Percentiles rank a stretch among this genome's conserved stretches.
These are phyloP conservation scores for Neofusicoccum umdonicola DNA, from an alignment of 2,329 filamentous ascomycete genomes.

Conservation along the genomic window DNA sequence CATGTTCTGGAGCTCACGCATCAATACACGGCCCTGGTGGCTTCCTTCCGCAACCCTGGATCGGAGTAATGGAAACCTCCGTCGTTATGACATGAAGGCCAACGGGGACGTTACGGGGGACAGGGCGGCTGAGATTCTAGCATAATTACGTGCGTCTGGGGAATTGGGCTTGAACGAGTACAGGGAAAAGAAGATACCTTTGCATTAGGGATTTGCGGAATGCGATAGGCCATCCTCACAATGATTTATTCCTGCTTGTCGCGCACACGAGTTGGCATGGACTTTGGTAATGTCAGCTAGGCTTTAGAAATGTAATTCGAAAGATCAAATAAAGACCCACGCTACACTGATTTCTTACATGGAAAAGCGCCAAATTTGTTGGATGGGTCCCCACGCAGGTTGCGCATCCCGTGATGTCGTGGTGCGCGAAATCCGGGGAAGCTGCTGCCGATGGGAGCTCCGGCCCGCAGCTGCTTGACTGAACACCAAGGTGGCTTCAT, in stretches of 20 bases:
- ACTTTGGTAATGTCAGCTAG: neutral
- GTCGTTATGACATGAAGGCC: neutral
- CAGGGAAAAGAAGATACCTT: conserved; percentile 17
- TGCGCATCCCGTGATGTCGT: neutral
- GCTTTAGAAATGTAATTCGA: neutral
- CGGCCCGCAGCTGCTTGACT: conserved; percentile 7
- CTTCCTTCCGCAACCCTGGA: conserved; percentile 90
- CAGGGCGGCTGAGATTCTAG: neutral
- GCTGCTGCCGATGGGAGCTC: conserved; percentile 8
- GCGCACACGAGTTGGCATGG: neutral
- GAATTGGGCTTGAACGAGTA: neutral
- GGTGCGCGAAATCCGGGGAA: neutral
- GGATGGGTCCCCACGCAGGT: too few species aligned
- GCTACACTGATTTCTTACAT: too few species aligned
- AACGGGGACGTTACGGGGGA: neutral
- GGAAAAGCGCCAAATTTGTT: neutral
- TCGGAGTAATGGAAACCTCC: conserved; percentile 55
- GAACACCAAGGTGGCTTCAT: conserved; percentile 17
- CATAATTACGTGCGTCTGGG: conserved; percentile 2
- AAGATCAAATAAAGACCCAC: neutral
- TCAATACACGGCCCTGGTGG: conserved; percentile 91
- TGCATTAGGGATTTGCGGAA: neutral
- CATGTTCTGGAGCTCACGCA: conserved; percentile 92
- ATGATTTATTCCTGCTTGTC: neutral
- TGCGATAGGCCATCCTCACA: neutral